phyloP scores from a whole-genome alignment of 2,329 filamentous ascomycete genomes.

The Neoascochyta sp. region DNA sequence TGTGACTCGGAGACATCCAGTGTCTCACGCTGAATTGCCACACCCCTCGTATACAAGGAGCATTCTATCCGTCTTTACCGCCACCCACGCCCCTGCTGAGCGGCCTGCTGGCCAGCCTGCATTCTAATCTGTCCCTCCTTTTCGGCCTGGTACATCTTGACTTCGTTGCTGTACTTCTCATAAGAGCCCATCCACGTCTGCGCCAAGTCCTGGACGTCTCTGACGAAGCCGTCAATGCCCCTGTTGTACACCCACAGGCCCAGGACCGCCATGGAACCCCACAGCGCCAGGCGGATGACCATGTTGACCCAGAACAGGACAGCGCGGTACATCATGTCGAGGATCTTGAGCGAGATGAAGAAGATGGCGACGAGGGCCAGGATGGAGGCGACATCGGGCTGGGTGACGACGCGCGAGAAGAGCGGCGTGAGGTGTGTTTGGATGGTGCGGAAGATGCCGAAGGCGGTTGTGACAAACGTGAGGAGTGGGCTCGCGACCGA shows the following conservation, averaged over 20 bases:
- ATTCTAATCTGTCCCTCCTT: slow-evolving; percentile 25
- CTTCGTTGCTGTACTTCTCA: slow-evolving; percentile 31
- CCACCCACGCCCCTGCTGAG: slow-evolving; percentile 10
- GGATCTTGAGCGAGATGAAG: slow-evolving; percentile 61
- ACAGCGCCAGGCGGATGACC: slow-evolving; percentile 60
- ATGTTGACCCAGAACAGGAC: slow-evolving; percentile 76
- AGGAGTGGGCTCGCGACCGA: slow-evolving; percentile 30
- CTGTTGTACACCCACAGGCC: slow-evolving; percentile 57
- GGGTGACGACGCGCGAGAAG: slow-evolving; percentile 22
- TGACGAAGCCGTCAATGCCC: slow-evolving; percentile 61
- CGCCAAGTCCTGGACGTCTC: slow-evolving; percentile 50
- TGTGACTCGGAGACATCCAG: no score
- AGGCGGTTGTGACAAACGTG: slow-evolving; percentile 24
- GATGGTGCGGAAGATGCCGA: slow-evolving; percentile 26
- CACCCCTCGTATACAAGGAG: no score
- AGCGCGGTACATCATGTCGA: slow-evolving; percentile 66
- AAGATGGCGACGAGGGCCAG: slow-evolving; percentile 58
- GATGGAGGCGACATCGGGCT: slow-evolving; percentile 50
- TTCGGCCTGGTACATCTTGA: slow-evolving; percentile 21
- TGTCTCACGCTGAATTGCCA: no score
- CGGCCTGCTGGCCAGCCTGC: slow-evolving; percentile 16
- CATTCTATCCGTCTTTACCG: no score
- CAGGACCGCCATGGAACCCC: slow-evolving; percentile 55
- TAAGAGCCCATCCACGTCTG: slow-evolving; percentile 41
- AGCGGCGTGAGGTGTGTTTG: slow-evolving; percentile 30